Evolutionary conservation across 2,329 filamentous ascomycete genomes (phyloP).

Genomic region (Ophiocordyceps camponoti-floridani): DNA sequence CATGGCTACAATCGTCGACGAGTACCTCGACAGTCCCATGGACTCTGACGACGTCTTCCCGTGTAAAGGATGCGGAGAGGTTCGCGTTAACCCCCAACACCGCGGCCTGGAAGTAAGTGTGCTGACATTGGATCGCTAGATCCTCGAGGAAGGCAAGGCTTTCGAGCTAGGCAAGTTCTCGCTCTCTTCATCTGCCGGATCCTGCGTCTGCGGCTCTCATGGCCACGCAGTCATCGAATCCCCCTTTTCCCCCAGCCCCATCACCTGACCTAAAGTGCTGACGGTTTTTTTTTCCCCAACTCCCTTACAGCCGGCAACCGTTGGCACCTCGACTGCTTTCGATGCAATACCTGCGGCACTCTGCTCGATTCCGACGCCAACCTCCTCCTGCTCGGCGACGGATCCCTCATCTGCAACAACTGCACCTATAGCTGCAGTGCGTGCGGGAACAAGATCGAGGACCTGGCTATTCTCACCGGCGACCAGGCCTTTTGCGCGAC

Average conservation of each 20-base stretch:
- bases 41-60: constrained; percentile 73
- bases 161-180: constrained; percentile 74
- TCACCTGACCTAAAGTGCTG: not conserved
- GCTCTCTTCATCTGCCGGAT: not conserved
- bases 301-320: constrained; percentile 59
- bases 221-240: not conserved
- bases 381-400: constrained; percentile 88
- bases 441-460: constrained; percentile 94
- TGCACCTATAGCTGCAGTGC: constrained; percentile 98
- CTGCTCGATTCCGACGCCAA: constrained; percentile 97
- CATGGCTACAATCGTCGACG: constrained; percentile 36
- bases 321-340: constrained; percentile 98
- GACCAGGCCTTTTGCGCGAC: constrained; percentile 96
- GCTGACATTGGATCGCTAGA: constrained; percentile 31
- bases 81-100: constrained; percentile 21
- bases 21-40: constrained; percentile 46
- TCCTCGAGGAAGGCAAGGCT: constrained; percentile 94
- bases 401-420: constrained; percentile 96
- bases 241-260: not conserved
- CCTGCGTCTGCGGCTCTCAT: not conserved
- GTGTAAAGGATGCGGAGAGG: constrained; percentile 87
- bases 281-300: not conserved
- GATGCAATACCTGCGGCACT: constrained; percentile 88
- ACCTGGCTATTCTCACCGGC: constrained; percentile 89
- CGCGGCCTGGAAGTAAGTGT: not conserved